Conservation (phyloP, 495 filamentous ascomycete genomes). For the Xylaria acuta region DNA sequence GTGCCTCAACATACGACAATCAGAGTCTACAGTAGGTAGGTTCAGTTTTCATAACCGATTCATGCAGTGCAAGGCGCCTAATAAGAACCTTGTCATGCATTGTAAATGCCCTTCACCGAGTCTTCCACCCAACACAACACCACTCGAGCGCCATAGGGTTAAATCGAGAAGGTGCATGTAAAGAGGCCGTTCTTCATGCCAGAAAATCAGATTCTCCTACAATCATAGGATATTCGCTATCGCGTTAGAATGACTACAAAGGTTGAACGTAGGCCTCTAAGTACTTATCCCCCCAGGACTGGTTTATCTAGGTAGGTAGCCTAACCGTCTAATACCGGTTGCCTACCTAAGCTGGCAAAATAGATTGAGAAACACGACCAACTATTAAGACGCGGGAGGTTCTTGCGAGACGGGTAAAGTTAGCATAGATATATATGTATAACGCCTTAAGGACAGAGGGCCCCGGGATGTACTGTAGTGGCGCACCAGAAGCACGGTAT, state of each 20-base stretch:
- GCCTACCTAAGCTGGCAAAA: not conserved
- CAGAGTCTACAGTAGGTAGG: not conserved
- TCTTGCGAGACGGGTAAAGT: too few relatives aligned
- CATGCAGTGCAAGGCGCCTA: conserved; percentile 16
- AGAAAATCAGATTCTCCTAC: not conserved
- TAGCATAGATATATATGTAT: too few relatives aligned
- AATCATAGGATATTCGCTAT: not conserved
- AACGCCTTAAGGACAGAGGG: too few relatives aligned
- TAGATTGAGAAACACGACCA: not conserved
- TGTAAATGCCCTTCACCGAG: not conserved
- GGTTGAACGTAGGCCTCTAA: not conserved
- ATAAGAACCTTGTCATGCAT: conserved; percentile 22
- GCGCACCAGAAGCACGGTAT: not conserved
- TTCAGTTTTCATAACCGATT: not conserved
- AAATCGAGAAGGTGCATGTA: not conserved
- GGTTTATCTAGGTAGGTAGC: too few relatives aligned
- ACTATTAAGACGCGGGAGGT: not conserved
- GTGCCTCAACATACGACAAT: not conserved
- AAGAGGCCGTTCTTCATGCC: not conserved
- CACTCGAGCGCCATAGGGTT: not conserved
- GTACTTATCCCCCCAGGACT: too few relatives aligned
- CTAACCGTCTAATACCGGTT: too few relatives aligned
- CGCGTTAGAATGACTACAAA: not conserved
- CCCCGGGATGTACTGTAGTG: not conserved
- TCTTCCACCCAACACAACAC: not conserved